phyloP scores from a whole-genome alignment of 345 rosid species.

The Rhizophora apiculata region DNA sequence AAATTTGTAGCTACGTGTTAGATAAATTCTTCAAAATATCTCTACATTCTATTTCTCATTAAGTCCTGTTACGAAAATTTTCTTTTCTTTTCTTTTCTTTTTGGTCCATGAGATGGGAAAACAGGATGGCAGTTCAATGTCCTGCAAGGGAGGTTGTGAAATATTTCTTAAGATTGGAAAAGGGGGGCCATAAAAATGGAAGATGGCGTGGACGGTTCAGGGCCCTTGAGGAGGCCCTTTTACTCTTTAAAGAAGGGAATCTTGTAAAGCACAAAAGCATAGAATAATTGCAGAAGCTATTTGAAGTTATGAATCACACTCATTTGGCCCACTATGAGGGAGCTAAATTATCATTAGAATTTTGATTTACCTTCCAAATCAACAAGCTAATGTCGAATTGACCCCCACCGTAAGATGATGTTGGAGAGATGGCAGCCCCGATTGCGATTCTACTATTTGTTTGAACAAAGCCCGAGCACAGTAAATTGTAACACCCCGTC shows the following conservation, averaged over 20 bases:
- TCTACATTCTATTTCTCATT: too few species aligned
- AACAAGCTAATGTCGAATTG: conserved; percentile 93
- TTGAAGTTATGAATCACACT: conserved; percentile 28
- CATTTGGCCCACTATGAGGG: not conserved
- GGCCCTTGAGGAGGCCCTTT: conserved; percentile 18
- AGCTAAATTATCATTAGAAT: not conserved
- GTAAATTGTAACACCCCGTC: conserved; percentile 93
- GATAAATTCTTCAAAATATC: too few species aligned
- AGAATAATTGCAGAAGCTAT: conserved; percentile 20
- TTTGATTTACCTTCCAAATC: conserved; percentile 85
- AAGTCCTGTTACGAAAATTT: too few species aligned
- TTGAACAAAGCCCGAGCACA: conserved; percentile 94
- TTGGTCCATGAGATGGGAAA: too few species aligned
- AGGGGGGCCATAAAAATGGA: too few species aligned
- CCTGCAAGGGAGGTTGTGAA: too few species aligned
- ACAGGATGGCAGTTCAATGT: too few species aligned
- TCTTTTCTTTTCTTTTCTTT: too few species aligned
- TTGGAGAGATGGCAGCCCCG: conserved; percentile 96
- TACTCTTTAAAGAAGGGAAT: conserved; percentile 35
- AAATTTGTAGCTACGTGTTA: too few species aligned
- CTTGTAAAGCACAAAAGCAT: conserved; percentile 33
- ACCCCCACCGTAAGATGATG: conserved; percentile 77
- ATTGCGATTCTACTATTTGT: conserved; percentile 79
- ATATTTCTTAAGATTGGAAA: too few species aligned
- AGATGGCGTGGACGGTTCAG: not conserved